Conservation (phyloP, 2,329 filamentous ascomycete genomes). For the Shiraia sp. region DNA sequence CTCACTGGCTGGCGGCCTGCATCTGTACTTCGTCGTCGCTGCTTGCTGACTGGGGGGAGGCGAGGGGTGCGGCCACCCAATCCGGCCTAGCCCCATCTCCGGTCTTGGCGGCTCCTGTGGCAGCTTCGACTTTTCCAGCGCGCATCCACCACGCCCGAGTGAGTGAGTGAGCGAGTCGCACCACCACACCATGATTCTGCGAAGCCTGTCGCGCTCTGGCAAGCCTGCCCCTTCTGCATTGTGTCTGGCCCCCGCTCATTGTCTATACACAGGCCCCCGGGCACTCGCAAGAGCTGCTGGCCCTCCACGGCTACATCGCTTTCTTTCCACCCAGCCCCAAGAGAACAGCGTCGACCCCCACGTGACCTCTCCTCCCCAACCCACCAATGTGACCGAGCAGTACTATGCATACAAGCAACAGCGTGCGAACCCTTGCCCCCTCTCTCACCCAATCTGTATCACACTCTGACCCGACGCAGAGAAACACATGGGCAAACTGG, state of each 20-base stretch:
- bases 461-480: conserved; percentile 29
- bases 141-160: background rate
- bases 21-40: too few species aligned
- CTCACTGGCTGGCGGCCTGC: too few species aligned
- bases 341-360: conserved; percentile 33
- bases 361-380: conserved; percentile 11
- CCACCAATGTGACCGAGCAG: conserved; percentile 43
- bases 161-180: too few species aligned
- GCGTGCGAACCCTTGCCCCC: conserved; percentile 23
- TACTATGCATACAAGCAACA: conserved; percentile 50
- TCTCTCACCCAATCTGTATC: background rate
- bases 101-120: background rate
- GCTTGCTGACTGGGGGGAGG: too few species aligned
- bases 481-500: conserved; percentile 42
- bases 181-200: conserved; percentile 46
- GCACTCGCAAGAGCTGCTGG: conserved; percentile 37
- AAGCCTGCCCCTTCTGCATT: background rate
- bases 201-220: conserved; percentile 33
- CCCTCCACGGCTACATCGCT: conserved; percentile 25
- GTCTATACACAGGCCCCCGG: conserved; percentile 39
- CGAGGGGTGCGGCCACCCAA: too few species aligned
- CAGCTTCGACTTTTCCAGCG: conserved; percentile 4
- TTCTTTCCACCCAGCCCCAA: conserved; percentile 39
- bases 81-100: too few species aligned
- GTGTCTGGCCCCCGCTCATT: background rate